phyloP scores from a whole-genome alignment of 176 grass and related monocot genomes.

The Phragmites australis region DNA sequence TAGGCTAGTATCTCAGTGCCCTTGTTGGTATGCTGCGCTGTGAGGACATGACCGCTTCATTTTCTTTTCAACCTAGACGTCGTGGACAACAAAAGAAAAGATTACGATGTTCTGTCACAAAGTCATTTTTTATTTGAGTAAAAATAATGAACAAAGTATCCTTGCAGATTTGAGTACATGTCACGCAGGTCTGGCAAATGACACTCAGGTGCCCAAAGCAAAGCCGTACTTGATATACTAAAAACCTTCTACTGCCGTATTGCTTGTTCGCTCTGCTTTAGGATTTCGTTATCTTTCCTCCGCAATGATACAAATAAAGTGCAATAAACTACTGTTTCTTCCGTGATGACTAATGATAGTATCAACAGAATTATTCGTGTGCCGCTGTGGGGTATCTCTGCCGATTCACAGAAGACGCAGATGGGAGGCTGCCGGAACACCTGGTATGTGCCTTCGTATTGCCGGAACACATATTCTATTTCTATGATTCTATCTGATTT shows the following conservation, averaged over 20 bases:
- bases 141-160: not conserved
- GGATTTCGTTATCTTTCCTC: not conserved
- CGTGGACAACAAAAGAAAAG: not conserved
- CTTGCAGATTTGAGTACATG: not conserved
- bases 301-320: not conserved
- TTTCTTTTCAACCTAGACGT: not conserved
- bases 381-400: constrained; percentile 64
- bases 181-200: not conserved
- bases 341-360: constrained; percentile 21
- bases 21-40: not conserved
- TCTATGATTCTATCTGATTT: not conserved
- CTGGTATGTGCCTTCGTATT: constrained; percentile 37
- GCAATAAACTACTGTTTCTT: not conserved
- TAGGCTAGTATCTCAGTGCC: not conserved
- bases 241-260: not conserved
- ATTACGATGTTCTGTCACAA: not conserved
- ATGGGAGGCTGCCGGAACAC: constrained; percentile 45
- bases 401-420: constrained; percentile 60
- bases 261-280: not conserved
- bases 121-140: not conserved
- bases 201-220: not conserved
- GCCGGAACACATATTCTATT: too few relatives aligned
- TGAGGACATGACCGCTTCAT: too few relatives aligned
- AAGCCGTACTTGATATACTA: not conserved
- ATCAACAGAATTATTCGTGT: constrained; percentile 62